phyloP scores from a whole-genome alignment of 495 filamentous ascomycete genomes.

The Alectoria sarmentosa region DNA sequence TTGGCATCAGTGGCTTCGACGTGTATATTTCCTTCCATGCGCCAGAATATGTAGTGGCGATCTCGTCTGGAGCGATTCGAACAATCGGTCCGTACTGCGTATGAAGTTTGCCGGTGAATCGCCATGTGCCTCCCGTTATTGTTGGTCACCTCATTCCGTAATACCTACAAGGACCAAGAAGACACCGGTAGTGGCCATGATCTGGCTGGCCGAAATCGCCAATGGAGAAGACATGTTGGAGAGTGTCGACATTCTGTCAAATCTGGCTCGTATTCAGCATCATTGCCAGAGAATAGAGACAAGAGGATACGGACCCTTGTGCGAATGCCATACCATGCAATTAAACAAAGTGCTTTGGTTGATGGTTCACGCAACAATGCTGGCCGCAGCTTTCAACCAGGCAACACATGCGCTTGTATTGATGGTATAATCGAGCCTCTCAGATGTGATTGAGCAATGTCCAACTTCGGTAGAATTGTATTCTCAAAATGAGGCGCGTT shows the following conservation, averaged over 20 bases:
- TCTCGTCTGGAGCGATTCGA: conserved; percentile 46
- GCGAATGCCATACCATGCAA: neutral
- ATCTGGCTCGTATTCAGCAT: conserved; percentile 1
- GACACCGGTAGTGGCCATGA: neutral
- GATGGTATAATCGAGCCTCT: neutral
- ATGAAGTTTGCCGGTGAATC: conserved; percentile 23
- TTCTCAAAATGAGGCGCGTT: too few species aligned
- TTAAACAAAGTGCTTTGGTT: neutral
- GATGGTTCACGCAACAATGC: neutral
- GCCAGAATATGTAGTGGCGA: conserved; percentile 11
- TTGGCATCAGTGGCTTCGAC: neutral
- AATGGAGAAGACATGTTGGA: conserved; percentile 1
- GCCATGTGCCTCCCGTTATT: conserved; percentile 15
- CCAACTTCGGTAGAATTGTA: neutral
- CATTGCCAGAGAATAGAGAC: neutral
- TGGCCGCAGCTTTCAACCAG: neutral
- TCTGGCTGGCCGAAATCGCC: conserved; percentile 3
- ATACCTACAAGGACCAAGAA: conserved; percentile 10
- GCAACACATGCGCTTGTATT: neutral
- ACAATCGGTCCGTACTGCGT: conserved; percentile 42
- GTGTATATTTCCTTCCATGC: conserved; percentile 20
- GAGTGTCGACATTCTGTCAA: conserved; percentile 12
- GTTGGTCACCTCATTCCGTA: neutral
- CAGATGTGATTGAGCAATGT: neutral
- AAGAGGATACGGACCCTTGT: neutral